A percentile compares a stretch with the other conserved stretches of the same genome.
Evolutionary conservation across 2,329 filamentous ascomycete species (phyloP).

Genomic region (Exophiala xenobiotica): DNA sequence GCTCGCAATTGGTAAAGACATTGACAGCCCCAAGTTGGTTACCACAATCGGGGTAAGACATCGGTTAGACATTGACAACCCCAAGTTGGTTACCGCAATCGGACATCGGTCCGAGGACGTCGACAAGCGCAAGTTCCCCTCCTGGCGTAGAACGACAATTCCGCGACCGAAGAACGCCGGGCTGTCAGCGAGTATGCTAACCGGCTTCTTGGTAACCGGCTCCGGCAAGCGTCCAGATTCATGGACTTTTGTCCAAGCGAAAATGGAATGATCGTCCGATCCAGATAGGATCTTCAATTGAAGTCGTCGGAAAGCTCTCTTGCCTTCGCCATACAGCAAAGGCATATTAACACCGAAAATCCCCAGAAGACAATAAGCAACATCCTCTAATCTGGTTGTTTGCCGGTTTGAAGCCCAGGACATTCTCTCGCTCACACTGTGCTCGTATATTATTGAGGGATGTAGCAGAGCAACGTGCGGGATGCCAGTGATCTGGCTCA

Average conservation of each 20-base stretch:
- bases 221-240: no score
- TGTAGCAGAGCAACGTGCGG: neutral
- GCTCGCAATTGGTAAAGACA: no score
- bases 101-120: no score
- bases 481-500: neutral
- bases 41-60: no score
- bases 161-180: no score
- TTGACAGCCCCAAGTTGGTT: no score
- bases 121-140: no score
- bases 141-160: no score
- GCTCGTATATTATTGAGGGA: neutral
- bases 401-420: conserved; percentile 40
- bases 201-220: no score
- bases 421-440: conserved; percentile 40
- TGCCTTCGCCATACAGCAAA: conserved; percentile 43
- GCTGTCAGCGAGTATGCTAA: no score
- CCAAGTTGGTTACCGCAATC: no score
- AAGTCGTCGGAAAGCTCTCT: conserved; percentile 30
- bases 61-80: no score
- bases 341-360: conserved; percentile 49
- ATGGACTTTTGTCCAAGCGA: conserved; percentile 8
- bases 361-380: conserved; percentile 48
- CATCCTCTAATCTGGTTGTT: conserved; percentile 42
- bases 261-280: conserved; percentile 23
- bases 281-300: conserved; percentile 25